These are phyloP conservation scores for Didymella keratinophila DNA, from an alignment of 2,329 filamentous ascomycete genomes.

Conservation along the genomic window DNA sequence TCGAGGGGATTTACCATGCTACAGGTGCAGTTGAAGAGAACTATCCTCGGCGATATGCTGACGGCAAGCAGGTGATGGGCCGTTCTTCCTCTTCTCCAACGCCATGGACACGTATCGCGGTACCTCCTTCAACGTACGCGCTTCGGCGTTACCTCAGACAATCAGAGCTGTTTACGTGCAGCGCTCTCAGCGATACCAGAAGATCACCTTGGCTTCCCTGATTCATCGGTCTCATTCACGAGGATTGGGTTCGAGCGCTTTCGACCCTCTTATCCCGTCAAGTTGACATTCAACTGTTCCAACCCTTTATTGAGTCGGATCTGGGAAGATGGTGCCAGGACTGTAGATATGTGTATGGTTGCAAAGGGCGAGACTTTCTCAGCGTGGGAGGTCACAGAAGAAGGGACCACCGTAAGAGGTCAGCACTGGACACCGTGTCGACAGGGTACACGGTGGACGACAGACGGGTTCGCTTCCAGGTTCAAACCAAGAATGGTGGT, in stretches of 20 bases:
- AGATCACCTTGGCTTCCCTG: slow-evolving; percentile 2
- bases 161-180: slow-evolving; percentile 12
- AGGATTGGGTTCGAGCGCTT: slow-evolving; percentile 16
- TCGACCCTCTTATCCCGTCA: neutral
- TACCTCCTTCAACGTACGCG: slow-evolving; percentile 1
- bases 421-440: slow-evolving; percentile 24
- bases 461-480: slow-evolving; percentile 15
- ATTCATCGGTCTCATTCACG: slow-evolving; percentile 10
- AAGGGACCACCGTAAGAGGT: slow-evolving; percentile 15
- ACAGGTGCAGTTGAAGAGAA: neutral
- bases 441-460: slow-evolving; percentile 18
- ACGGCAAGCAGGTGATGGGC: slow-evolving; percentile 15
- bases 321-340: slow-evolving; percentile 17
- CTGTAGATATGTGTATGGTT: slow-evolving; percentile 21
- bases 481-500: slow-evolving; percentile 7
- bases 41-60: neutral
- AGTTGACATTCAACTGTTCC: slow-evolving; percentile 14
- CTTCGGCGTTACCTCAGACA: neutral
- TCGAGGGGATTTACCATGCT: slow-evolving; percentile 20
- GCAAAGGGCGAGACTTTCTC: slow-evolving; percentile 13
- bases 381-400: slow-evolving; percentile 17
- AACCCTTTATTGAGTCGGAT: slow-evolving; percentile 14
- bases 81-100: slow-evolving; percentile 23
- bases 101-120: slow-evolving; percentile 22
- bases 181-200: slow-evolving; percentile 22